These are phyloP conservation scores for Physaria fendleri DNA, from an alignment of 345 rosid species.

Conservation along the genomic window DNA sequence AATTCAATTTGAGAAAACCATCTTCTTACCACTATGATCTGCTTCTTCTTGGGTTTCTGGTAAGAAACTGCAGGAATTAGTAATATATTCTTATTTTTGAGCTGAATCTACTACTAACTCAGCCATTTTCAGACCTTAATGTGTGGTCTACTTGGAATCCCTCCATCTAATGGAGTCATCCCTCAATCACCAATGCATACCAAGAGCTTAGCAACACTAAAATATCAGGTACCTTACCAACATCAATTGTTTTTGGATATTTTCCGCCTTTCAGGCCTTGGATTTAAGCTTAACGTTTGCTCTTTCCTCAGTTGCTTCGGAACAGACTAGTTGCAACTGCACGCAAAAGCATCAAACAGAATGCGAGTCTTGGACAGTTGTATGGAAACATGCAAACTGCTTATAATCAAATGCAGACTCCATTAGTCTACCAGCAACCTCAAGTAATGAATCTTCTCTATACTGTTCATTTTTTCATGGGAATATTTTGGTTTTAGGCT, in stretches of 20 bases:
- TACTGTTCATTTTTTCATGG: neutral
- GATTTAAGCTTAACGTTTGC: neutral
- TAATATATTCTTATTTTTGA: neutral
- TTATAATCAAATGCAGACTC: conserved; percentile 87
- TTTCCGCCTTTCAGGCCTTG: neutral
- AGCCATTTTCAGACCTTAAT: conserved; percentile 48
- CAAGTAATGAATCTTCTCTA: conserved; percentile 24
- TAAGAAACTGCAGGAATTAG: conserved; percentile 18
- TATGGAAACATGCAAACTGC: conserved; percentile 78
- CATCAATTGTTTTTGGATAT: neutral
- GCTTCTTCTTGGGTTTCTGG: conserved; percentile 82
- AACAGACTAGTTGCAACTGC: conserved; percentile 72
- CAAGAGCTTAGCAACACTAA: conserved; percentile 85
- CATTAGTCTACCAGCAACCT: conserved; percentile 59
- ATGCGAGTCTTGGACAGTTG: conserved; percentile 74
- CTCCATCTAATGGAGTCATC: conserved; percentile 95
- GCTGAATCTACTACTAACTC: neutral
- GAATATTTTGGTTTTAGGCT: neutral
- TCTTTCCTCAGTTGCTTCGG: conserved; percentile 55
- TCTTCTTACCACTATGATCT: conserved; percentile 88
- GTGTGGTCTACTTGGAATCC: conserved; percentile 92
- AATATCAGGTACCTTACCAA: conserved; percentile 85
- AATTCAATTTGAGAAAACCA: conserved; percentile 90
- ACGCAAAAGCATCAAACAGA: conserved; percentile 51
- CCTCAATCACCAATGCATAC: conserved; percentile 99